A percentile compares a stretch with the other conserved stretches of the same genome.
Evolutionary conservation across 2,329 filamentous ascomycete species (phyloP).

Genomic region (Stagonosporopsis rhizophila): DNA sequence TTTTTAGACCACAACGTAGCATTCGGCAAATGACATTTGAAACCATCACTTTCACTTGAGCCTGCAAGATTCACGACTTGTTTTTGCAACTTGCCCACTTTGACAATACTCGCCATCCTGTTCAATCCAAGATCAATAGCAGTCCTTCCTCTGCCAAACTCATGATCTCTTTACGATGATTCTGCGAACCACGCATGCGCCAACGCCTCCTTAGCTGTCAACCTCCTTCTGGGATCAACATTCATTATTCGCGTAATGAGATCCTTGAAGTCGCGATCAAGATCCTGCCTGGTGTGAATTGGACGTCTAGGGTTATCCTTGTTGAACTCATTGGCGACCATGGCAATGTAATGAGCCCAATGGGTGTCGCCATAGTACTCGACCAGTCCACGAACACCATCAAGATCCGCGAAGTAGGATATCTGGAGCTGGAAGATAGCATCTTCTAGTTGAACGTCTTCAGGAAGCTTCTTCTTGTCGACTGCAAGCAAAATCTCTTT

Average conservation of each 20-base stretch:
- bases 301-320: slow-evolving; percentile 53
- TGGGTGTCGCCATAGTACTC: slow-evolving; percentile 23
- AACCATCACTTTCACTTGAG: no score
- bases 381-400: slow-evolving; percentile 28
- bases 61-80: no score
- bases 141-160: not conserved
- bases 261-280: slow-evolving; percentile 24
- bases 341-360: slow-evolving; percentile 46
- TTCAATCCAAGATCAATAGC: not conserved
- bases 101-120: not conserved
- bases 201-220: slow-evolving; percentile 27
- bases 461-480: not conserved
- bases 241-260: slow-evolving; percentile 25
- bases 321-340: slow-evolving; percentile 50
- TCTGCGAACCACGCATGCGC: slow-evolving; percentile 26
- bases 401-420: slow-evolving; percentile 56
- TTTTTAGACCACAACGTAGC: not conserved
- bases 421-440: slow-evolving; percentile 52
- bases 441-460: not conserved
- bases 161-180: not conserved
- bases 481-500: not conserved
- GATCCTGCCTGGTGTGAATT: slow-evolving; percentile 26
- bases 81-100: not conserved
- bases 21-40: not conserved
- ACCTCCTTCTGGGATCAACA: slow-evolving; percentile 19